These are phyloP conservation scores for Jatropha multifida DNA, from an alignment of 441 rosid genomes.

Conservation along the genomic window DNA sequence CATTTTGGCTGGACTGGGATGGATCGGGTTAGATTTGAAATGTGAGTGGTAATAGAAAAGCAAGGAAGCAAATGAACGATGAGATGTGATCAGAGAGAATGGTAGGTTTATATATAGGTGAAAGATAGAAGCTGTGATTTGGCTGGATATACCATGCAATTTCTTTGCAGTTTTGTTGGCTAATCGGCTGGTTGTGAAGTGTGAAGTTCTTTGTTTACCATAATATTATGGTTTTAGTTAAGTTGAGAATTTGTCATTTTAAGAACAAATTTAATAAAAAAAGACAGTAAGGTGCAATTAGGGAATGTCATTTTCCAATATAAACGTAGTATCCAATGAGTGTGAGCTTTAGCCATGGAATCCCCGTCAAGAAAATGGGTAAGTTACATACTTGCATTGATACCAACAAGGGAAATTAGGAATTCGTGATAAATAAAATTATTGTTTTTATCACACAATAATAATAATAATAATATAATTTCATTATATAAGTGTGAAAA, in stretches of 20 bases:
- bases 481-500: no score
- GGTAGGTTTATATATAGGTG: constrained; percentile 11
- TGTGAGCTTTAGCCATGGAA: constrained; percentile 15
- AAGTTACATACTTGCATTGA: neutral
- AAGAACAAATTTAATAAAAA: neutral
- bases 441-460: neutral
- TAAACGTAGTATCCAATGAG: constrained; percentile 22
- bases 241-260: neutral
- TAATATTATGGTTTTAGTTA: no score
- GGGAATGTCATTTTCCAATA: neutral
- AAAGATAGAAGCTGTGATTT: constrained; percentile 3
- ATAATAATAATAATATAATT: no score
- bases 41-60: neutral
- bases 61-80: neutral
- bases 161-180: constrained; percentile 11
- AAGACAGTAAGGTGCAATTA: neutral
- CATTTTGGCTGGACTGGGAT: constrained; percentile 4
- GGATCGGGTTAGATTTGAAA: no score
- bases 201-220: constrained; percentile 5
- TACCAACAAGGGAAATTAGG: neutral
- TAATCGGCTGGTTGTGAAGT: constrained; percentile 10
- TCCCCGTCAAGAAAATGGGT: constrained; percentile 16
- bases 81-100: neutral
- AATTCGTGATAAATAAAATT: neutral
- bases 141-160: constrained; percentile 9